Percentiles rank a stretch among this genome's conserved stretches.
Conservation (phyloP, 768 basidiomycete genomes). For the Hericium rajendrae region DNA sequence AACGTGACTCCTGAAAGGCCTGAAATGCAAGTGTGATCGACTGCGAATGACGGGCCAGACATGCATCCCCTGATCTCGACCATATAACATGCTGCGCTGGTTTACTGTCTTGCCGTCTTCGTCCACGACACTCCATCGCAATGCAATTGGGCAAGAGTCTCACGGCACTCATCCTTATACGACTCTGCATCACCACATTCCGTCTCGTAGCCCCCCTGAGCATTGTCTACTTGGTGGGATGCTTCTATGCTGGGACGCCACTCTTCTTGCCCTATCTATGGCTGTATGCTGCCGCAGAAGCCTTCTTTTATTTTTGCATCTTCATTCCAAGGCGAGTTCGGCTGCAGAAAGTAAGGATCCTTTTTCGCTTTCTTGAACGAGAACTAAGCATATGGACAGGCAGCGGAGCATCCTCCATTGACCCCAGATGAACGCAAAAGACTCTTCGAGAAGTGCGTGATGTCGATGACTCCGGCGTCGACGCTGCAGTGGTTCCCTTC, state of each 20-base stretch:
- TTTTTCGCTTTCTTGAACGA: neutral
- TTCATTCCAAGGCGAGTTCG: constrained; percentile 36
- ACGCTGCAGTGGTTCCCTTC: constrained; percentile 43
- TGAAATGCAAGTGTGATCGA: too few species aligned
- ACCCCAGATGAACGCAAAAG: constrained; percentile 33
- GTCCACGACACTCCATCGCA: too few species aligned
- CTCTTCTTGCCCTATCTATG: constrained; percentile 23
- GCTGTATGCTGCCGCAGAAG: constrained; percentile 32
- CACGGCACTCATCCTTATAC: constrained; percentile 47
- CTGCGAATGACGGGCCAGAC: too few species aligned
- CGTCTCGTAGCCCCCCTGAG: constrained; percentile 43
- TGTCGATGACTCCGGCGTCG: constrained; percentile 17
- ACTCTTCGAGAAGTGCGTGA: constrained; percentile 38
- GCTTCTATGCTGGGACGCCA: constrained; percentile 17
- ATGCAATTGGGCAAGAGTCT: constrained; percentile 24
- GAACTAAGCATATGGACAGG: constrained; percentile 23
- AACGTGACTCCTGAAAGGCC: too few species aligned
- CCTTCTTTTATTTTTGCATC: constrained; percentile 37
- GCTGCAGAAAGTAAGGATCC: constrained; percentile 38
- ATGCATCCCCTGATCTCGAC: too few species aligned
- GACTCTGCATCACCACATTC: constrained; percentile 32
- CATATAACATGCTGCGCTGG: too few species aligned
- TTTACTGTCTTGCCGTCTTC: too few species aligned
- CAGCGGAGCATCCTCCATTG: constrained; percentile 26
- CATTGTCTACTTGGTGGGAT: constrained; percentile 25